Percentiles rank a stretch among this genome's conserved stretches.
Conservation (phyloP, 2,329 filamentous ascomycete species). For the Penicillium sp. region DNA sequence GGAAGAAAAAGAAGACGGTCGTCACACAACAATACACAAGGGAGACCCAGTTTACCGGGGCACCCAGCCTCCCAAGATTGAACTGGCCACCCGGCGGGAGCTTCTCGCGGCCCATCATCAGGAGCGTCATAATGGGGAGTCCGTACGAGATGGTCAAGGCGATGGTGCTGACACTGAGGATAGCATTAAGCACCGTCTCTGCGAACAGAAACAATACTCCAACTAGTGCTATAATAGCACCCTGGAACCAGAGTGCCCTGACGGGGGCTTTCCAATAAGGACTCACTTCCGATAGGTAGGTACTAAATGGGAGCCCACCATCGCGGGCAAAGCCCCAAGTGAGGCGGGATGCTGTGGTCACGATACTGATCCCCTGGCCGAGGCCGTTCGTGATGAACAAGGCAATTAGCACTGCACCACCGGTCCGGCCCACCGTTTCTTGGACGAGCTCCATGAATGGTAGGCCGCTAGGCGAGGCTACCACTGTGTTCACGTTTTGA, state of each 20-base stretch:
- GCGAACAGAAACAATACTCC: constrained; percentile 57
- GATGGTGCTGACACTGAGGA: constrained; percentile 56
- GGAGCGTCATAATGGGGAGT: constrained; percentile 49
- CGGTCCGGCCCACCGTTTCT: constrained; percentile 37
- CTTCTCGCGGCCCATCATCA: constrained; percentile 53
- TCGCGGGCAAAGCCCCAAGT: constrained; percentile 56
- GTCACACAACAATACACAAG: constrained; percentile 52
- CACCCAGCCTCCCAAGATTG: constrained; percentile 44
- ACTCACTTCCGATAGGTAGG: constrained; percentile 47
- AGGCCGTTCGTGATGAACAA: constrained; percentile 57
- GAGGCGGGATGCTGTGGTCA: constrained; percentile 52
- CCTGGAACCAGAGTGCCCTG: constrained; percentile 53
- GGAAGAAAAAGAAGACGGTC: constrained; percentile 58
- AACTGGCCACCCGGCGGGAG: constrained; percentile 47
- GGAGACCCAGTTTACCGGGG: constrained; percentile 47
- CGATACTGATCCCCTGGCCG: constrained; percentile 52
- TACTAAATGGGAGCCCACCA: constrained; percentile 47
- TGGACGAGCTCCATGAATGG: constrained; percentile 52
- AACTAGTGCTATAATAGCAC: constrained; percentile 45
- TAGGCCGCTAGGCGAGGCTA: constrained; percentile 38
- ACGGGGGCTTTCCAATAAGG: constrained; percentile 52
- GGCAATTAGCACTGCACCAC: constrained; percentile 50
- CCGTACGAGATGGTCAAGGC: constrained; percentile 54
- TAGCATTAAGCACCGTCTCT: constrained; percentile 52
- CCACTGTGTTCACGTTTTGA: constrained; percentile 44